Evolutionary conservation across 2,329 filamentous ascomycete genomes (phyloP).

Genomic region (Colletotrichum karsti): DNA sequence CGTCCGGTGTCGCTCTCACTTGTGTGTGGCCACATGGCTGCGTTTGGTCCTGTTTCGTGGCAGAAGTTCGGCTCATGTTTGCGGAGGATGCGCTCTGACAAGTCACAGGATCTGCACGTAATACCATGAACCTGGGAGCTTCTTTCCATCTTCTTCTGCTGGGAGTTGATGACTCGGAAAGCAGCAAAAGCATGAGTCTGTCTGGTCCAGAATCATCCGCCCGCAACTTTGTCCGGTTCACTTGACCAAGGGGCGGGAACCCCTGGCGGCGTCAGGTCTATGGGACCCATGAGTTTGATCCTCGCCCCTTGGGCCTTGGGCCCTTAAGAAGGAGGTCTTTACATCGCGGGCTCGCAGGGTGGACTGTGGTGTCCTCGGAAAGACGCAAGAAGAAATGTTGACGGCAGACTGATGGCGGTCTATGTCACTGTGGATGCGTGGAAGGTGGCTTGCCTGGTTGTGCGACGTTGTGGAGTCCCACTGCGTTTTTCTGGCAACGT

Average conservation of each 20-base stretch:
- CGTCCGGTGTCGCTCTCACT: neutral
- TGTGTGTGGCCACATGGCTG: neutral
- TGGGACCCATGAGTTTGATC: constrained; percentile 12
- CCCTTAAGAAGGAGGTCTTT: no score
- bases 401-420: neutral
- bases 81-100: constrained; percentile 4
- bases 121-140: neutral
- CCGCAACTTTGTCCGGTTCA: neutral
- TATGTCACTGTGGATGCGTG: neutral
- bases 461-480: neutral
- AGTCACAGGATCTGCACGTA: constrained; percentile 14
- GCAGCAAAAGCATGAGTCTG: neutral
- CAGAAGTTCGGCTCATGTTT: constrained; percentile 13
- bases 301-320: neutral
- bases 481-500: neutral
- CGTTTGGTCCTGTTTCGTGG: constrained; percentile 14
- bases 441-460: neutral
- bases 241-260: neutral
- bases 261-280: constrained; percentile 9
- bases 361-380: neutral
- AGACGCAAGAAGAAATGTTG: neutral
- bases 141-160: neutral
- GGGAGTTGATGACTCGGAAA: constrained; percentile 5
- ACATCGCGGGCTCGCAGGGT: neutral
- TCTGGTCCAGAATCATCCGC: neutral